Evolutionary conservation across 108 stramenopile genomes (phyloP), one percentile per base, ranked within the genome.

Genomic region (Mediolabrus comicus): DNA sequence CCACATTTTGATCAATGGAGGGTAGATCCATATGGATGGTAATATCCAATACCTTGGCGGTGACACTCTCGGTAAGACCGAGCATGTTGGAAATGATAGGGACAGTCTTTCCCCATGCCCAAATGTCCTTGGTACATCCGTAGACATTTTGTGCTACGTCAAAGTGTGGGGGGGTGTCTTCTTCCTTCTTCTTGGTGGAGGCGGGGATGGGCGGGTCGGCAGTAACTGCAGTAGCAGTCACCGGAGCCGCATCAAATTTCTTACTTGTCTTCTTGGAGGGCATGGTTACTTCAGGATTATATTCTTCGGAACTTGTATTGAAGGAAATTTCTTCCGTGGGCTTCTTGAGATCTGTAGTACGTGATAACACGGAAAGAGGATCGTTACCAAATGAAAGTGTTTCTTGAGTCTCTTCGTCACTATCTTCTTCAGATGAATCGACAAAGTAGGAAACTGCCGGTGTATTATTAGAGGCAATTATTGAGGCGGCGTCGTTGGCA

Each of bases 31-130:
- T 77, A 22, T 77, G 56, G 25, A 77, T 12, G 19, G 81, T 77
- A 12, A 77, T 53, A 9, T 59, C 67, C 24, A 90, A 53, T 14
- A 87, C 79, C 64, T 87, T 88, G n/a, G 82, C 65, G 53, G 87
- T 86, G 13, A 85, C 82, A 4, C 68, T 71, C 57, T 92, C 92
- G 43, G 87, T 83, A 19, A 88, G 67, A 29, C 80, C 84, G n/a
- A 89, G 69, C 34, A 89, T 53, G 60, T 72, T 58, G 17, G 56
- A 41, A 17, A 92, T 52, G 31, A 88, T 32, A 31, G 88, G 71
- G 33, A 87, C 72, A 16, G 78, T 73, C 55, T 92, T 92, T 39
- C 88, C 91, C 88, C 88, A 89, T 7, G 81, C 68, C 87, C 88
- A 90, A 16, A 86, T 72, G 53, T 63, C 81, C 60, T 92, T 92